These are phyloP conservation scores for Ophiostoma himal-ulmi DNA, from an alignment of 2,329 filamentous ascomycete species.

Conservation along the genomic window DNA sequence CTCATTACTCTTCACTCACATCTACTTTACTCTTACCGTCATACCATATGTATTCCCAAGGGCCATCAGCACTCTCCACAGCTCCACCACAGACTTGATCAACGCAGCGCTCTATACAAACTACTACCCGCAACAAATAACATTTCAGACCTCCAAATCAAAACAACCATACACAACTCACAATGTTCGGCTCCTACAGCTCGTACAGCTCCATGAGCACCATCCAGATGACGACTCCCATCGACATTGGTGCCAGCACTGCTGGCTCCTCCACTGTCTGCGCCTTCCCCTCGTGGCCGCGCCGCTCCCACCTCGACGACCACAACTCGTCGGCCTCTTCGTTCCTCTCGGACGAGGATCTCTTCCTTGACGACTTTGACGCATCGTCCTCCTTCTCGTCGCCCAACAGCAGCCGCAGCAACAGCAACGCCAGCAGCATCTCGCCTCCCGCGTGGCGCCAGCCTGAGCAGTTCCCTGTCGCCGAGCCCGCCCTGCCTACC, in stretches of 20 bases:
- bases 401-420: conserved; percentile 35
- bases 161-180: conserved; percentile 20
- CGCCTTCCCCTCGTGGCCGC: conserved; percentile 56
- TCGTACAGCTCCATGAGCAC: conserved; percentile 47
- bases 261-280: conserved; percentile 37
- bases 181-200: conserved; percentile 47
- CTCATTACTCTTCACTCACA: background rate
- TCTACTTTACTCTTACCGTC: background rate
- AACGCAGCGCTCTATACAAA: background rate
- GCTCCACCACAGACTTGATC: conserved; percentile 14
- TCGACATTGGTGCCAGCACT: conserved; percentile 41
- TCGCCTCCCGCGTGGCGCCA: conserved; percentile 31
- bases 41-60: conserved; percentile 15
- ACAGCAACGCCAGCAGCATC: conserved; percentile 42
- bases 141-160: background rate
- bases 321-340: conserved; percentile 37
- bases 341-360: conserved; percentile 59
- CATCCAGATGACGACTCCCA: conserved; percentile 36
- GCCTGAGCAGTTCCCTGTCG: conserved; percentile 24
- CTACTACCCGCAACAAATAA: background rate
- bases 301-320: conserved; percentile 45
- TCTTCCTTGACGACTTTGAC: conserved; percentile 47
- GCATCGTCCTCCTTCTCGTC: conserved; percentile 38
- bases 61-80: conserved; percentile 10
- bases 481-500: conserved; percentile 31